A percentile compares a stretch with the other conserved stretches of the same genome.
Evolutionary conservation across 768 basidiomycete genomes (phyloP).

Genomic region (Tulasnella sp.): DNA sequence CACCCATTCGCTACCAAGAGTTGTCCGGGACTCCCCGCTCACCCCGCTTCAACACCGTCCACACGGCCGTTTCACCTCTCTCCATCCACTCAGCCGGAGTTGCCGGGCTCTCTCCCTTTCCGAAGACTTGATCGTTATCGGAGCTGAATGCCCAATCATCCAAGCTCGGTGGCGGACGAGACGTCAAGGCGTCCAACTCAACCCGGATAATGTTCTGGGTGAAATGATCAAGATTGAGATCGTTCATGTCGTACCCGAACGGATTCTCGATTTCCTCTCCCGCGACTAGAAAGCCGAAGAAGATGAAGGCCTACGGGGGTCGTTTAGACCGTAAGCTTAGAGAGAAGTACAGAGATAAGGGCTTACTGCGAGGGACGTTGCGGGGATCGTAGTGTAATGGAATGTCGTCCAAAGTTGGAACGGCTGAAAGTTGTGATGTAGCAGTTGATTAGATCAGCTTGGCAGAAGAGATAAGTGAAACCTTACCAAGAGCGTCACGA

Average conservation of each 20-base stretch:
- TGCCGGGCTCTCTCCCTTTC: background rate
- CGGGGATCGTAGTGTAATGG: constrained; percentile 53
- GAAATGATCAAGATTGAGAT: constrained; percentile 26
- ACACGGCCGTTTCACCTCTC: background rate
- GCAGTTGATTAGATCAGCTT: too few relatives aligned
- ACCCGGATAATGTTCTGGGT: constrained; percentile 23
- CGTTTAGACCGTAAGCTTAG: too few relatives aligned
- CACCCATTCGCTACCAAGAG: background rate
- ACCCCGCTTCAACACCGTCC: background rate
- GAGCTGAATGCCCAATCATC: constrained; percentile 24
- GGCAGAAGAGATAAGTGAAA: constrained; percentile 28
- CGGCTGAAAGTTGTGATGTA: constrained; percentile 33
- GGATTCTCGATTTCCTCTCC: constrained; percentile 20
- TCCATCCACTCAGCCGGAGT: constrained; percentile 9
- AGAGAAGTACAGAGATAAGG: too few relatives aligned
- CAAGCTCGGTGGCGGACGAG: constrained; percentile 20
- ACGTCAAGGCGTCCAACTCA: constrained; percentile 24
- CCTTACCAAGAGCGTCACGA: constrained; percentile 46
- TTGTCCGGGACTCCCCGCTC: background rate
- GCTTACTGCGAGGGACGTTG: constrained; percentile 38
- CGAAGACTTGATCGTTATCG: constrained; percentile 18
- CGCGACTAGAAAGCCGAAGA: constrained; percentile 15
- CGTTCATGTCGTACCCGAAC: constrained; percentile 26
- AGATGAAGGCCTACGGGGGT: constrained; percentile 9
- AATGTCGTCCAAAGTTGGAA: constrained; percentile 49